Evolutionary conservation across 2,329 filamentous ascomycete species (phyloP).

Genomic region (Orbilia javanica): DNA sequence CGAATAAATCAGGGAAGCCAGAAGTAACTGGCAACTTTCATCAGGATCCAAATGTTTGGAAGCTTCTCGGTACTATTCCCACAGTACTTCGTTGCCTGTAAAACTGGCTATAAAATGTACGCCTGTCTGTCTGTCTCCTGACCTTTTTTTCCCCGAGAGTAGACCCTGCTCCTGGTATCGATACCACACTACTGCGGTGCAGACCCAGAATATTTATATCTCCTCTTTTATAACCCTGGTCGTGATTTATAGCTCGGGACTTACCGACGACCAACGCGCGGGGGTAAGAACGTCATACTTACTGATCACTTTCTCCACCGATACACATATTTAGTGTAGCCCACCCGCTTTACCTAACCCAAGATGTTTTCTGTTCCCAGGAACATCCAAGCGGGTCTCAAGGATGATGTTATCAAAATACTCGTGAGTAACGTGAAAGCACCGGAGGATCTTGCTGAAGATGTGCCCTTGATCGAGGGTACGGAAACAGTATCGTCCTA

Average conservation of each 20-base stretch:
- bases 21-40: not conserved
- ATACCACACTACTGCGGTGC: too few species aligned
- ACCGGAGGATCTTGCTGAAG: not conserved
- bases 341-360: not conserved
- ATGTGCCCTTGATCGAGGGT: slow-evolving; percentile 8
- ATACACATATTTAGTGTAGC: not conserved
- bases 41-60: not conserved
- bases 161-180: too few species aligned
- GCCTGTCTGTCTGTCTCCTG: too few species aligned
- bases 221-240: too few species aligned
- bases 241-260: too few species aligned
- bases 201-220: too few species aligned
- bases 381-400: not conserved
- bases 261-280: not conserved
- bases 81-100: not conserved
- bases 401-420: not conserved
- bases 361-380: not conserved
- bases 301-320: too few species aligned
- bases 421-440: not conserved
- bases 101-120: not conserved
- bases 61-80: not conserved
- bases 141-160: too few species aligned
- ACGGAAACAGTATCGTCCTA: slow-evolving; percentile 23
- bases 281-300: too few species aligned
- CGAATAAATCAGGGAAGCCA: not conserved